These are phyloP conservation scores for Coniochaeta ligniaria DNA, from an alignment of 2,329 filamentous ascomycete genomes.

Conservation along the genomic window DNA sequence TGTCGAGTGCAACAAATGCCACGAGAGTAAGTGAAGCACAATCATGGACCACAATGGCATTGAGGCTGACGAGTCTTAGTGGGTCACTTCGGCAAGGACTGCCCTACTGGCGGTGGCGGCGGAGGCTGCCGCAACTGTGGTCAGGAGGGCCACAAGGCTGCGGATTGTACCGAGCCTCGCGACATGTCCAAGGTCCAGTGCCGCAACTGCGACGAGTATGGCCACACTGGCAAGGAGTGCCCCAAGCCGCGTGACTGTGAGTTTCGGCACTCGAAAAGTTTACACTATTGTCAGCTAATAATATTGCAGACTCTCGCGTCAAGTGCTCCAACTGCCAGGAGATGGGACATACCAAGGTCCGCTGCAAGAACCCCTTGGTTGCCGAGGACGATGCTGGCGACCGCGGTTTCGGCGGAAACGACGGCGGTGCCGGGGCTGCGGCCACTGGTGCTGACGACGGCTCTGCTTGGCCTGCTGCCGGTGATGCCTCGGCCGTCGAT, in stretches of 20 bases:
- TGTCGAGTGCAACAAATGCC: constrained; percentile 60
- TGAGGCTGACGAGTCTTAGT: constrained; percentile 23
- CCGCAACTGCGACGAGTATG: constrained; percentile 44
- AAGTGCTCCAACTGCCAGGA: constrained; percentile 52
- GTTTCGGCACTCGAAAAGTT: constrained; percentile 10
- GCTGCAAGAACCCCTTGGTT: constrained; percentile 26
- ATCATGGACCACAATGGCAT: background rate
- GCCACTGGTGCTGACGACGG: background rate
- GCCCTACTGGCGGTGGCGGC: constrained; percentile 49
- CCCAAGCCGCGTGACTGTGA: constrained; percentile 49
- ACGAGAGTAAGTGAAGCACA: constrained; percentile 39
- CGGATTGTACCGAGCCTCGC: constrained; percentile 49
- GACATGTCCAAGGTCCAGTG: constrained; percentile 34
- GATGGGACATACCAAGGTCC: constrained; percentile 34
- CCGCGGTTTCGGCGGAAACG: constrained; percentile 5
- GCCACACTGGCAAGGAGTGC: constrained; percentile 41
- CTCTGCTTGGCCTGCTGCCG: background rate
- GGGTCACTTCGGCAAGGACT: constrained; percentile 58
- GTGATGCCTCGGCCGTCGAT: background rate
- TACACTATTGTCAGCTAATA: constrained; percentile 5
- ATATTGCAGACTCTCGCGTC: constrained; percentile 36
- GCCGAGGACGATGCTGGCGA: constrained; percentile 14
- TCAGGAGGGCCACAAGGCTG: constrained; percentile 51
- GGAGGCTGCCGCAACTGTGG: constrained; percentile 56
- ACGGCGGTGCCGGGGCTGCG: constrained; percentile 6